Base-by-base conservation (phyloP, 1,284 basidiomycete genomes). In the Hemileccinum hortonii region DNA sequence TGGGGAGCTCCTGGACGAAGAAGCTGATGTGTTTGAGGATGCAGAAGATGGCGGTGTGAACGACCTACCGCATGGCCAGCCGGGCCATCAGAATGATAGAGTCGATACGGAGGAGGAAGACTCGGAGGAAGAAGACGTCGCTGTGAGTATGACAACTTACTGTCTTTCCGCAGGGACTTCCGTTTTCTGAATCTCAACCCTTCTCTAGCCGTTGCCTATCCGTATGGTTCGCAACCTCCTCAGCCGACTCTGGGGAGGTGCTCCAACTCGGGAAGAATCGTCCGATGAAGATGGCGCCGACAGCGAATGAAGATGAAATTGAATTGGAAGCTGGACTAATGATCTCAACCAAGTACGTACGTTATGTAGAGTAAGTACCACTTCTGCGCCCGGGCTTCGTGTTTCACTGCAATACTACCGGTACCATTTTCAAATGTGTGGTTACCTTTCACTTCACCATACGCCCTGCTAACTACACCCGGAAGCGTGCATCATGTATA, bases 221-320 rank as follows among this genome's bases (percentile, higher is more conserved):
- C 79, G 84, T 6, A 63, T 85, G n/a, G 65, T 88, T 16, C 75
- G 82, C 14, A 84, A 82, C 60, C 66, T 88, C 12, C 60, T 88
- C 46, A 78, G 77, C 52, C 71, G 83, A 10, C 76, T 89, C 58
- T 87, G 83, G 81, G 82, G 85, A 33, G 70, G 76, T 12, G 56
- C 62, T 1, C 67, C 61, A 2, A 58, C 64, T 14, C 65, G 60
- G 18, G 65, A 70, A 7, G 61, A 60, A 11, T 71, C 66, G 3
- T 71, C 70, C 14, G 69, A 70, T 32, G 75, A 74, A 26, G 73
- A 71, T 21, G 63, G 26, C 6, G 19, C 2, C 2, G 49, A 50
- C 14, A 49, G 21, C 37, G 48, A 24, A 30, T 53, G 29, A 60
- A 40, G 3, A 14, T 26, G 18, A 36, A 19, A n/a, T n/a, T n/a